Base-by-base conservation (phyloP, 768 basidiomycete species). In the Steccherinum ochraceum region DNA sequence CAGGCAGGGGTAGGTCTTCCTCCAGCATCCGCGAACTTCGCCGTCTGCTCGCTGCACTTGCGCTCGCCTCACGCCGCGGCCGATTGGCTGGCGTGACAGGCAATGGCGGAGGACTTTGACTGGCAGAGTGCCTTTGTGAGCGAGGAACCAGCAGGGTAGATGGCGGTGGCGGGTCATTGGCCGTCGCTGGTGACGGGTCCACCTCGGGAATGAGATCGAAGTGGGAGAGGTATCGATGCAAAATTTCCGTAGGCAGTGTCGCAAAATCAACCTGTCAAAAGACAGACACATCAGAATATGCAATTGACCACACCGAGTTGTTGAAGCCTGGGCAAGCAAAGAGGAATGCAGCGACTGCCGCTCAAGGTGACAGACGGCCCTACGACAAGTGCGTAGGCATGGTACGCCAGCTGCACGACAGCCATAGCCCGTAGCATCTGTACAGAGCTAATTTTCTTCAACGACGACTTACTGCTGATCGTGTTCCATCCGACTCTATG, bases 11-110 rank as follows among this genome's bases (percentile, higher is more conserved):
- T 18, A 48, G 55, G 16, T 72, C 83, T 52, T 89, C 89, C 57
- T 90, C 88, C 45, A 83, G 65, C 39, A 89, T 59, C 30, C 89
- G 79, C 16, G 86, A 84, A 59, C 87, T 90, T 49, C 88, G 73
- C 24, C 86, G 72, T 26, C 87, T 75, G 51, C 58, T 75, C n/a
- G 10, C 21, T 57, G 69, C 72, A 41, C 58, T 71, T 45, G 83
- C 81, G 56, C 81, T 80, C 3, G 78, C 72, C 52, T 88, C 86
- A 12, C 89, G 79, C 40, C 84, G 78, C 40, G 86, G 81, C 35
- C 89, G 67, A 61, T 89, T 89, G 24, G 85, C 85, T 10, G 84
- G 78, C 7, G 83, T 85, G 25, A 51, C 58, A 19, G 72, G 67
- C 3, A 64, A 52, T 10, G 49, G 51, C n/a, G 58, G 58, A 5